Base-by-base conservation (phyloP, 1,284 basidiomycete species). In the Exobasidium cylindrosporum region DNA sequence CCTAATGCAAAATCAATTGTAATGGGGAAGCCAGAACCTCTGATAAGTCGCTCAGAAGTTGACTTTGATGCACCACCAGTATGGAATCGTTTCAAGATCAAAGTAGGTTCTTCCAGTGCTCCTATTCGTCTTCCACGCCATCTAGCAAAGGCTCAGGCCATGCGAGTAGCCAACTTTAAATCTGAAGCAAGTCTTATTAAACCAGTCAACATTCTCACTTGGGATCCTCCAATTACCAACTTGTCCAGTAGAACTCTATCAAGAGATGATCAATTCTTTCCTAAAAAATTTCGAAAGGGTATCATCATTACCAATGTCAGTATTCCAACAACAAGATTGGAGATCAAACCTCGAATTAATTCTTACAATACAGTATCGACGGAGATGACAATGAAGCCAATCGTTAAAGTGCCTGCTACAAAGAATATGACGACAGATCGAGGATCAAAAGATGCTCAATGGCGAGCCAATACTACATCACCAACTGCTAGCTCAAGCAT, bases 221-320 rank as follows among this genome's bases (percentile, higher is more conserved):
- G 74, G 74, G 70, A 72, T 3, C 73, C 74, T 21, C 71, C 74
- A 11, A 58, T 74, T 24, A 35, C 59, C 0, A 58, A 61, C 17
- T 61, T 76, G 21, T 63, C 70, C 28, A 63, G 67, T 54, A 65
- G 68, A 62, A 76, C 72, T 10, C 61, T 76, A 11, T 72, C 63
- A 2, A 57, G 70, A 21, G 72, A 76, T 52, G 74, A 74, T 47
- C 68, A 68, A 53, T 67, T 76, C 56, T 73, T 74, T 53, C 65
- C 70, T 5, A 76, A 73, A 40, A 67, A 67, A n/a, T 76, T 60
- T 63, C 63, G 66, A 7, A 68, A 63, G 13, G 74, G 73, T 11
- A 67, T 54, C 31, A 67, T 72, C 14, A 71, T 76, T 47, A 61
- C 70, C 14, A 55, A 63, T 1, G 73, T 75, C 57, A 63, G 54